A percentile compares a stretch with the other conserved stretches of the same genome.
Conservation (phyloP, 768 basidiomycete species). For the Mycena olivaceomarginata region DNA sequence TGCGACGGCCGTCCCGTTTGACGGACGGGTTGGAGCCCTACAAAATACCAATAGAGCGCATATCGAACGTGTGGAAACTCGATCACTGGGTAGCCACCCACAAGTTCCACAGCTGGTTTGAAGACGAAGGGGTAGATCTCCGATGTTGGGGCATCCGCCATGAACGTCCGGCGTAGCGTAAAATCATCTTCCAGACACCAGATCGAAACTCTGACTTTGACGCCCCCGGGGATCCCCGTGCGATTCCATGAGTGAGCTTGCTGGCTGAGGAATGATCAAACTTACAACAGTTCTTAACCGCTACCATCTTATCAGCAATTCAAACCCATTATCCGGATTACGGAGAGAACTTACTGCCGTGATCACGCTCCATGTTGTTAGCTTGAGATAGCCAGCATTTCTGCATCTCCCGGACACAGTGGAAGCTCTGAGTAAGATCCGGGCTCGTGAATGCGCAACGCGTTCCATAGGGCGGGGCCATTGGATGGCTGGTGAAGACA, state of each 20-base stretch:
- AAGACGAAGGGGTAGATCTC: slow-evolving; percentile 30
- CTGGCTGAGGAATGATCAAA: neutral
- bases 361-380: neutral
- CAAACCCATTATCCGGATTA: neutral
- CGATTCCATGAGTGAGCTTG: too few species aligned
- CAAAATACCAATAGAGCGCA: slow-evolving; percentile 22
- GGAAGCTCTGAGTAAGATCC: neutral
- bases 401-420: slow-evolving; percentile 8
- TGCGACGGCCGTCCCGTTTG: too few species aligned
- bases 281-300: neutral
- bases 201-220: slow-evolving; percentile 13
- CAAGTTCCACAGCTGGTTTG: neutral
- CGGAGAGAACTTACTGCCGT: neutral
- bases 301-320: neutral
- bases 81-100: neutral
- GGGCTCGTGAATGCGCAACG: neutral
- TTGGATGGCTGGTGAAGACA: neutral
- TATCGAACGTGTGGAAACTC: neutral
- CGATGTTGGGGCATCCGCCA: neutral
- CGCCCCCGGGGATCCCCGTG: slow-evolving; percentile 4
- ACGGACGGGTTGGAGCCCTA: too few species aligned
- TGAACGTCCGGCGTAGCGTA: slow-evolving; percentile 22
- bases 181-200: slow-evolving; percentile 10
- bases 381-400: slow-evolving; percentile 27
- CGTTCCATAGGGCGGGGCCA: neutral